These are phyloP conservation scores for Lactarius quietus DNA, from an alignment of 768 basidiomycete genomes.

Conservation along the genomic window DNA sequence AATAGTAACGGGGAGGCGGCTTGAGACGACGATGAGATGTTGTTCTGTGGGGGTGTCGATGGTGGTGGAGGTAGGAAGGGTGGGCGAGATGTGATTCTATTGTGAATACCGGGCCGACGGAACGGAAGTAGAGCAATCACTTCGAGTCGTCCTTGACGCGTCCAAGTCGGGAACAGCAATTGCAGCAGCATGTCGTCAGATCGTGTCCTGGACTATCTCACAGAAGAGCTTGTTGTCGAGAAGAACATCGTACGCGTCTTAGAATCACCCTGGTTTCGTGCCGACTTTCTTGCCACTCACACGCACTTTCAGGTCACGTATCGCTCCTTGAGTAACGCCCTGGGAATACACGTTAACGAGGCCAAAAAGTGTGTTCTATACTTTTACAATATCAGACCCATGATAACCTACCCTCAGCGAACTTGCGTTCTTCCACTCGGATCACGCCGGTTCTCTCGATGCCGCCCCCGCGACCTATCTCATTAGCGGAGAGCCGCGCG, in stretches of 20 bases:
- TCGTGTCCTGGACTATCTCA: slow-evolving; percentile 40
- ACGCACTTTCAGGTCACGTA: slow-evolving; percentile 61
- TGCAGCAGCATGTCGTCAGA: slow-evolving; percentile 18
- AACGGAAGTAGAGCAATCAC: not conserved
- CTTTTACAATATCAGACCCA: not conserved
- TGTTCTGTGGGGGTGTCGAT: too few relatives aligned
- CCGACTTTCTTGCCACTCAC: not conserved
- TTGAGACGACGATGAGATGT: too few relatives aligned
- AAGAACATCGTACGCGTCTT: slow-evolving; percentile 40
- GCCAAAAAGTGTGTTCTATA: slow-evolving; percentile 65
- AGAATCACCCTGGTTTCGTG: not conserved
- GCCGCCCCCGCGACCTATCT: slow-evolving; percentile 65
- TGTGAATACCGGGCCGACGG: not conserved
- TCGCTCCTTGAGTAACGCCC: slow-evolving; percentile 67
- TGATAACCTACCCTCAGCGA: slow-evolving; percentile 43
- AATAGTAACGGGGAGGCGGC: slow-evolving; percentile 91
- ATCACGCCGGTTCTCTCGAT: slow-evolving; percentile 40
- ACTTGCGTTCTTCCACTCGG: slow-evolving; percentile 54
- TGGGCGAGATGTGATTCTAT: too few relatives aligned
- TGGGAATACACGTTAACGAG: slow-evolving; percentile 67
- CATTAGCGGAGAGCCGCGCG: slow-evolving; percentile 50
- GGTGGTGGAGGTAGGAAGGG: slow-evolving; percentile 10
- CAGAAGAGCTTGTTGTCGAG: slow-evolving; percentile 45
- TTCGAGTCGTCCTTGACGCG: not conserved
- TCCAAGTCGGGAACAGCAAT: not conserved